Evolutionary conservation across 371 early-diverging fungal genomes (phyloP).

Genomic region (Mycotypha africana): DNA sequence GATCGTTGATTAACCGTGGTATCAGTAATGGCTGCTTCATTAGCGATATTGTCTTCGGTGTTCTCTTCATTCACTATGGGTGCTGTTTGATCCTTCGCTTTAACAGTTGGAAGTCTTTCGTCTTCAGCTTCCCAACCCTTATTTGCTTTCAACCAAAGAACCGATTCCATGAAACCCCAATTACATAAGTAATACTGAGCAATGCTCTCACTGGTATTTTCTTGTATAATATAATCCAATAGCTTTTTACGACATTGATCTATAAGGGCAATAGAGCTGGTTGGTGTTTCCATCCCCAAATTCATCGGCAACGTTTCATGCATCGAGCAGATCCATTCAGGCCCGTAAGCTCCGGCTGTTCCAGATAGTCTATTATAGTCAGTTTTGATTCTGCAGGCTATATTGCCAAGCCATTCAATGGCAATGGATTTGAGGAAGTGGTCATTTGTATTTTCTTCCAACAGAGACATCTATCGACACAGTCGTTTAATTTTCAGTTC

Average conservation of each 20-base stretch:
- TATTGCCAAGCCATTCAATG: slow-evolving; percentile 70
- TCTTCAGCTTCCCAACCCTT: slow-evolving; percentile 12
- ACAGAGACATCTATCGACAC: slow-evolving; percentile 36
- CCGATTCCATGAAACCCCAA: slow-evolving; percentile 20
- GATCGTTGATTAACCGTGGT: neutral
- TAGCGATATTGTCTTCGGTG: neutral
- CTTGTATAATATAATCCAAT: slow-evolving; percentile 8
- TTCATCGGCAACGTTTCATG: slow-evolving; percentile 19
- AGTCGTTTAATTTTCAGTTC: neutral
- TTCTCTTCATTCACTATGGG: neutral
- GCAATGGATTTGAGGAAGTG: slow-evolving; percentile 59
- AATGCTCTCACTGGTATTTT: neutral
- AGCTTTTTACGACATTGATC: slow-evolving; percentile 26
- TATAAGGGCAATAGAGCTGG: slow-evolving; percentile 11
- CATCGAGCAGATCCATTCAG: slow-evolving; percentile 33
- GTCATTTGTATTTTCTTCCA: slow-evolving; percentile 60
- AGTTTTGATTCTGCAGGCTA: slow-evolving; percentile 50
- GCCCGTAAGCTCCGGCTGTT: slow-evolving; percentile 6
- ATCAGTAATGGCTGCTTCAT: too few species aligned
- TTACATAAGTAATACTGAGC: slow-evolving; percentile 21
- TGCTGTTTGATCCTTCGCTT: neutral
- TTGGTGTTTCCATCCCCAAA: slow-evolving; percentile 12
- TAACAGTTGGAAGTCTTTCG: neutral
- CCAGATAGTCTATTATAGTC: slow-evolving; percentile 20
- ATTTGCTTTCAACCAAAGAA: slow-evolving; percentile 18